Conservation (phyloP, 495 filamentous ascomycete species). For the Achaetomiella virescens region DNA sequence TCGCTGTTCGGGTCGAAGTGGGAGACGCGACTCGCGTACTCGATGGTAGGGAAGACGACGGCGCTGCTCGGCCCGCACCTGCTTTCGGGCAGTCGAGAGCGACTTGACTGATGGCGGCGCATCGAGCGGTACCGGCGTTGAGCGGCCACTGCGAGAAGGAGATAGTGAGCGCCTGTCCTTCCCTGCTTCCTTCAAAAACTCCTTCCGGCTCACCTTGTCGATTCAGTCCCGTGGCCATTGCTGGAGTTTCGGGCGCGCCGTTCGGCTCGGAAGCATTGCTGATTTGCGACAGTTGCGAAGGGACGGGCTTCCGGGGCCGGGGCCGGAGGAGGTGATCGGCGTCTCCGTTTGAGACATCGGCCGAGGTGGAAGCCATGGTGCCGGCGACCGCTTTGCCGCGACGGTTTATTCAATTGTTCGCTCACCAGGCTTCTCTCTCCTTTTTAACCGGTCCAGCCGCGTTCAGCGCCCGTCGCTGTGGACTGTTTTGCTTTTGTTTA, state of each 20-base stretch:
- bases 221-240: slow-evolving; percentile 28
- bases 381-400: background rate
- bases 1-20: slow-evolving; percentile 93
- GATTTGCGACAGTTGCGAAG: slow-evolving; percentile 36
- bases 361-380: slow-evolving; percentile 24
- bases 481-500: too few species aligned
- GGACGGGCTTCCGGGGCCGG: slow-evolving; percentile 39
- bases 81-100: slow-evolving; percentile 76
- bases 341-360: slow-evolving; percentile 20
- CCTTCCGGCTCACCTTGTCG: slow-evolving; percentile 33
- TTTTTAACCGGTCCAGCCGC: too few species aligned
- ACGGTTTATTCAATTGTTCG: background rate
- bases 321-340: slow-evolving; percentile 37
- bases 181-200: background rate
- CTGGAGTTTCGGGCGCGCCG: slow-evolving; percentile 25
- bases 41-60: slow-evolving; percentile 94
- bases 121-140: slow-evolving; percentile 85
- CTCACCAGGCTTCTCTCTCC: background rate
- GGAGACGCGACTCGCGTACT: slow-evolving; percentile 86
- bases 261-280: slow-evolving; percentile 32
- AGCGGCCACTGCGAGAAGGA: slow-evolving; percentile 57
- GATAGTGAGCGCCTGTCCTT: slow-evolving; percentile 4
- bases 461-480: too few species aligned
- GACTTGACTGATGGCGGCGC: slow-evolving; percentile 84
- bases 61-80: slow-evolving; percentile 73